Evolutionary conservation across 441 rosid species (phyloP), one percentile per base, ranked within the genome.

Genomic region (Eruca vesicaria): DNA sequence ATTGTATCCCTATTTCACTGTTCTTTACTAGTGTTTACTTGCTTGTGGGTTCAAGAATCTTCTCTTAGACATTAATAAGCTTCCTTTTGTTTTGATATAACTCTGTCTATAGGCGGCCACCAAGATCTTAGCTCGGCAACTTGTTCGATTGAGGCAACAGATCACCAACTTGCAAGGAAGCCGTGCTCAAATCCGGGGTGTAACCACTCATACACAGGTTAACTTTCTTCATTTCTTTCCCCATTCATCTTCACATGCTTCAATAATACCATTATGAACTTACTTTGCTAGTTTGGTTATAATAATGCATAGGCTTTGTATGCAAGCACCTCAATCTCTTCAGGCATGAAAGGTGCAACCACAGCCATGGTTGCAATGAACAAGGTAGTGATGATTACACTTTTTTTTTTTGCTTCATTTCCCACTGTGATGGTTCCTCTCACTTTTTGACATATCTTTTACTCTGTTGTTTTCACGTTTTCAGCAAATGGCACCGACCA

Each of bases 151-250:
- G 6, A 86, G 99, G 45, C 99, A 95, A 83, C 98, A 95, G 66
- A 95, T 95, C 68, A 95, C 99, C 11, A 89, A 95, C 74, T 83
- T 92, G 86, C 97, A 95, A 69, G 99, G 98, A 62, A 95, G 99
- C 77, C 99, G 94, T 79, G 98, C 99, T 68, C 99, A 95, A 63
- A 88, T 95, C 38, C 84, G 99, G 75, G 99, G 98, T 28, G 98
- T 94, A 7, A 89, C 97, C 0, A 94, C 99, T 45, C 97, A 94
- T 75, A 94, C 99, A 16, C 99, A 94, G 98, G 99, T 90, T 31
- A n/a, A 3, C 6, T 55, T 28, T 3, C 35, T 48, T 16, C 8
- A 16, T 14, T 3, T 21, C 3, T 19, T 20, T 21, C 2, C 12
- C 26, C 26, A 52, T 52, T 53, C 57, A 18, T 48, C 57, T 52